Evolutionary conservation across 1,284 basidiomycete genomes (phyloP), one percentile per base, ranked within the genome.

Genomic region (Thecaphora frezii): DNA sequence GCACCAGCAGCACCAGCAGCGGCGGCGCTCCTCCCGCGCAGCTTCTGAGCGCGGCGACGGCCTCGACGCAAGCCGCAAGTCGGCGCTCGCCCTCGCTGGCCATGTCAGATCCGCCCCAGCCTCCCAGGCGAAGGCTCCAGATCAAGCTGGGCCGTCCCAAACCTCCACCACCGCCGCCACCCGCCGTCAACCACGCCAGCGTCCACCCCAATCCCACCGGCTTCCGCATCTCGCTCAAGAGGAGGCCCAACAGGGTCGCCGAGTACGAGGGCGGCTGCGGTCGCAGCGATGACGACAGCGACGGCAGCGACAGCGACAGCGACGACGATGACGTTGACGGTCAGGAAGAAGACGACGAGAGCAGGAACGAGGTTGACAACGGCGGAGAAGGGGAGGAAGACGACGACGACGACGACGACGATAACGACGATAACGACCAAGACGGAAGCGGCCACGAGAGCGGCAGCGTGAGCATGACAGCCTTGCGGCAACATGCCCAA

Each of bases 181-280:
- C 49, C 24, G 14, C 48, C 57, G 2, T 60, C 57, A 13, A 54
- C 62, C 2, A 57, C 54, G 28, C 47, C 48, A 48, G 28, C 28
- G 25, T 33, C 12, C 23, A 40, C 21, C 26, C 39, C 44, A 49
- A 19, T 19, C 25, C 54, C 26, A 40, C 25, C 22, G 56, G 51
- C 44, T 51, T 66, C 13, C 51, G 63, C 26, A 66, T 66, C 43
- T 66, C 63, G 40, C 52, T 66, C 38, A 66, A 66, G 49, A 46
- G 63, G 22, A 66, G 58, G 28, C 30, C 55, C 3, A 52, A 52
- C 14, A 37, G 57, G 3, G 23, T 47, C 8, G 58, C 54, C 18
- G 47, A 56, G 30, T 53, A 52, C 19, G 43, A 51, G 3, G 45
- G 47, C 0, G 46, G 48, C n/a, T 37, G 52, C 16, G 46, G 47